Base-by-base conservation (phyloP, 1,284 basidiomycete species). In the Malassezia japonica region DNA sequence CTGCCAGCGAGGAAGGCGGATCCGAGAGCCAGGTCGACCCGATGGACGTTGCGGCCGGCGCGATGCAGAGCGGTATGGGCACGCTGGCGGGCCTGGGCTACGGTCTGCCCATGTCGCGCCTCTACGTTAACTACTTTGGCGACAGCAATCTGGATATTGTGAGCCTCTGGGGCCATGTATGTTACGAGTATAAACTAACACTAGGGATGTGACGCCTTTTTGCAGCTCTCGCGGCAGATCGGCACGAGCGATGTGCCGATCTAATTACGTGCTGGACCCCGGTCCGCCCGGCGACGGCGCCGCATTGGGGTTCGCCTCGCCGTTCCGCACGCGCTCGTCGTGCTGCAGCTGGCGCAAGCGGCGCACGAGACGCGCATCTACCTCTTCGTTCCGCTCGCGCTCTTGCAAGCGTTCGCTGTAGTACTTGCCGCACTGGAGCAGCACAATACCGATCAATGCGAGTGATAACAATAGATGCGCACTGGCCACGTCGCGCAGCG, bases 21-120 rank as follows among this genome's bases (percentile, higher is more conserved):
- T 24, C 38, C 7, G 80, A 59, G 23, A 45, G 51, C 1, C 84
- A 12, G 82, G 86, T 64, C 81, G 83, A 34, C 79, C 80, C 50
- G 9, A 75, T 75, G n/a, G 76, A 76, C 20, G 71, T 75, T n/a
- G 77, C 77, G 4, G 79, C 78, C 23, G 78, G 76, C 4, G 84
- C 84, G 3, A 66, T 90, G 35, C 83, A 86, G 65, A 82, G 80
- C 44, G 80, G 80, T 35, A 74, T 83, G 70, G 85, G 85, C 9
- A 86, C 84, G 1, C 82, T 88, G 55, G 84, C 84, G 1, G 85
- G 86, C 1, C 74, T 90, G 33, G 88, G 87, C 0, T 57, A 58
- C 38, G 74, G 74, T 0, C 75, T 89, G 48, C 87, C 87, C 3
- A 85, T 89, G 83, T 86, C 86, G 67, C 79, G 80, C 57, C 74